Conservation (phyloP, 306 rosid genomes). For the Sindora glabra region DNA sequence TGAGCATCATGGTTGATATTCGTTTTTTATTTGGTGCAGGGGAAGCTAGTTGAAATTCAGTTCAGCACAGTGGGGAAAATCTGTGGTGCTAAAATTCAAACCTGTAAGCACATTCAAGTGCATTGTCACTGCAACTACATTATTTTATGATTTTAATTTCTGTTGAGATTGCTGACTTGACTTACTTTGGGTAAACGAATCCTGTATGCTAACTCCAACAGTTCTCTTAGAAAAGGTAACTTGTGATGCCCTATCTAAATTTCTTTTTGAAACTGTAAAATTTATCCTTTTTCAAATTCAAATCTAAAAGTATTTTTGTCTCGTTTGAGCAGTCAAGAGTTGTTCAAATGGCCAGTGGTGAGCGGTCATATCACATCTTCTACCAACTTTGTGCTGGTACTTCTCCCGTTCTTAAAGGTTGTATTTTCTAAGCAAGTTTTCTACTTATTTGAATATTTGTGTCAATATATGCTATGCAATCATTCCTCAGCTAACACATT, state of each 20-base stretch:
- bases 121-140: constrained; percentile 4
- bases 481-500: background rate
- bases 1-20: constrained; percentile 14
- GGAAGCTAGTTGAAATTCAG: constrained; percentile 79
- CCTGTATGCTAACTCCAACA: constrained; percentile 26
- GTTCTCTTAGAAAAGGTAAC: constrained; percentile 90
- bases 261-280: constrained; percentile 11
- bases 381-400: constrained; percentile 96
- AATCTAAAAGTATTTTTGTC: constrained; percentile 25
- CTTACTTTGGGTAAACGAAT: constrained; percentile 15
- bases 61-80: constrained; percentile 68
- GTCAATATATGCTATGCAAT: background rate
- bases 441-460: background rate
- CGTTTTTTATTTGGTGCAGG: constrained; percentile 46
- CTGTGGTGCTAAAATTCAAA: constrained; percentile 76
- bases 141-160: constrained; percentile 10
- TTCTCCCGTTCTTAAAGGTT: constrained; percentile 73
- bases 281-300: constrained; percentile 16
- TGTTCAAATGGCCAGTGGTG: constrained; percentile 59
- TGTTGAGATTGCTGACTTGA: constrained; percentile 36
- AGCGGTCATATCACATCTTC: constrained; percentile 85
- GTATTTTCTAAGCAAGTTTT: constrained; percentile 4
- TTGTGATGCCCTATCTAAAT: constrained; percentile 15
- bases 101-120: constrained; percentile 54
- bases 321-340: constrained; percentile 80